These are phyloP conservation scores for Monilinia fructigena DNA, from an alignment of 2,329 filamentous ascomycete genomes.

Conservation along the genomic window DNA sequence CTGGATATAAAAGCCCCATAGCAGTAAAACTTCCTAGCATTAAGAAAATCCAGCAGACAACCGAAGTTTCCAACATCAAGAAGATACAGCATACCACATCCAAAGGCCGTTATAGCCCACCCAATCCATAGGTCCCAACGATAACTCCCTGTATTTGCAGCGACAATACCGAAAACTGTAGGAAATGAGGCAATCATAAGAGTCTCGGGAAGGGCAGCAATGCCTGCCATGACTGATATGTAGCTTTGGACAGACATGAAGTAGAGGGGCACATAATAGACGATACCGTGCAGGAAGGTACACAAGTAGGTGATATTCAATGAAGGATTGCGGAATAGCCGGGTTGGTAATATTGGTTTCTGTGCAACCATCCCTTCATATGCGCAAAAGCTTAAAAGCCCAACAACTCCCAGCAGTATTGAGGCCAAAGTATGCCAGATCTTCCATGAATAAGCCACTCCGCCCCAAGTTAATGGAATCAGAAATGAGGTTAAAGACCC, in stretches of 20 bases:
- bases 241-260: conserved; percentile 52
- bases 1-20: conserved; percentile 54
- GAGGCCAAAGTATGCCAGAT: conserved; percentile 61
- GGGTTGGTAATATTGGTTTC: conserved; percentile 40
- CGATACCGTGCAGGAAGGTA: conserved; percentile 53
- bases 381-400: conserved; percentile 51
- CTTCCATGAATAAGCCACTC: conserved; percentile 62
- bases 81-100: conserved; percentile 53
- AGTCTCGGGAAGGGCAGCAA: conserved; percentile 56
- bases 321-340: conserved; percentile 44
- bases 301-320: conserved; percentile 51
- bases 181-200: conserved; percentile 59
- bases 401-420: conserved; percentile 52
- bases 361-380: conserved; percentile 46
- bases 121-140: conserved; percentile 51
- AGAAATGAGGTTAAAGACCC: conserved; percentile 56
- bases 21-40: conserved; percentile 61
- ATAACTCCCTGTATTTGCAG: conserved; percentile 56
- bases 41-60: conserved; percentile 57
- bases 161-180: conserved; percentile 53
- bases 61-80: conserved; percentile 52
- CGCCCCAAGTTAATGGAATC: conserved; percentile 60
- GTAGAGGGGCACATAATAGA: conserved; percentile 56
- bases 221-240: conserved; percentile 50
- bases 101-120: conserved; percentile 58